Conservation (phyloP, 306 rosid species). For the Castanopsis chinensis region DNA sequence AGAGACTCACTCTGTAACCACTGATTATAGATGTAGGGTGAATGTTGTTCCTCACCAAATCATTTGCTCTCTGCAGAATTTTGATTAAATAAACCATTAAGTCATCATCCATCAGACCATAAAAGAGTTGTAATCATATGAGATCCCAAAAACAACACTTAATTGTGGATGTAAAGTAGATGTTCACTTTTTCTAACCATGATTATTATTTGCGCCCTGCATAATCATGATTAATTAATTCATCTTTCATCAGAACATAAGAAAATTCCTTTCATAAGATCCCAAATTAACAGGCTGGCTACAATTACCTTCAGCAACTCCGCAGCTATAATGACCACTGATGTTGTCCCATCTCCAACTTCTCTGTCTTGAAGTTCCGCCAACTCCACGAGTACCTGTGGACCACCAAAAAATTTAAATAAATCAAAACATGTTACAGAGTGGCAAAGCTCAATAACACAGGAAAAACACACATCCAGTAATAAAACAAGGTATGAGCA, state of each 20-base stretch:
- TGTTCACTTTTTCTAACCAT: constrained; percentile 76
- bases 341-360: constrained; percentile 98
- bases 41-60: constrained; percentile 88
- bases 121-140: not conserved
- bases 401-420: not conserved
- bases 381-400: constrained; percentile 88
- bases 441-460: not conserved
- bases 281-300: not conserved
- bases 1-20: constrained; percentile 70
- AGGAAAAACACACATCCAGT: not conserved
- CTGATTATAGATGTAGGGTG: constrained; percentile 98
- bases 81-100: not conserved
- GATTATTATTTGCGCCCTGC: constrained; percentile 75
- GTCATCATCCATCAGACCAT: not conserved
- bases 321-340: constrained; percentile 92
- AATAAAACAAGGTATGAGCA: not conserved
- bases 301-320: constrained; percentile 77
- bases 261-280: not conserved
- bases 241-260: not conserved
- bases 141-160: not conserved
- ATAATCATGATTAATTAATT: constrained; percentile 3
- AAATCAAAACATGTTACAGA: not conserved
- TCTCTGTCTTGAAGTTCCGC: constrained; percentile 96
- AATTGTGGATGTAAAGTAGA: constrained; percentile 66
- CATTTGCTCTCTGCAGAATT: constrained; percentile 82